Conservation (phyloP, 2,329 filamentous ascomycete species). For the Thermomyces lanuginosus region DNA sequence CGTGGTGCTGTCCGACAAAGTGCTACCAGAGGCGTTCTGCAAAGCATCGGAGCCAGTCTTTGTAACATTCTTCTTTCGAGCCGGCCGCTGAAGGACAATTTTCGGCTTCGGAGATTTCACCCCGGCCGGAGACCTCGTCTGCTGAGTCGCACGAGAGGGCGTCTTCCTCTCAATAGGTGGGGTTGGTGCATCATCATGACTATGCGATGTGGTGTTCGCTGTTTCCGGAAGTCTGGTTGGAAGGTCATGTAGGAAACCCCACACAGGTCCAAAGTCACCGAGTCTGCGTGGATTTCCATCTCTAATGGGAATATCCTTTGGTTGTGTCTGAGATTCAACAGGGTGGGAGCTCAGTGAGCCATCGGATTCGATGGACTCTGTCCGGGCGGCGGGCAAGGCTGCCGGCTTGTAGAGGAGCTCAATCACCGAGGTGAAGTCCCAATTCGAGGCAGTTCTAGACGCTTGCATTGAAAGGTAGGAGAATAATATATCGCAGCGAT, state of each 20-base stretch:
- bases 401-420: slow-evolving; percentile 25
- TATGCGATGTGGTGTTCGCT: neutral
- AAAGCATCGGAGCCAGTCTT: neutral
- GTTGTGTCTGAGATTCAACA: slow-evolving; percentile 5
- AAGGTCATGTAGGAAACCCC: slow-evolving; percentile 21
- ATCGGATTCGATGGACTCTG: slow-evolving; percentile 2
- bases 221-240: no score
- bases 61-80: neutral
- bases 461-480: slow-evolving; percentile 17
- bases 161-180: neutral
- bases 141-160: no score
- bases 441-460: slow-evolving; percentile 16
- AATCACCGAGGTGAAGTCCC: slow-evolving; percentile 32
- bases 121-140: neutral
- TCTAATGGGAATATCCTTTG: slow-evolving; percentile 2
- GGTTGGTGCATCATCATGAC: neutral
- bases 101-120: slow-evolving; percentile 5
- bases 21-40: slow-evolving; percentile 6
- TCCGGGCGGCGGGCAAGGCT: no score
- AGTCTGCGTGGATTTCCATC: slow-evolving; percentile 11
- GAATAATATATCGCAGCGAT: no score
- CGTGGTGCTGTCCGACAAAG: slow-evolving; percentile 13
- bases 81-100: slow-evolving; percentile 10
- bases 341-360: slow-evolving; percentile 4
- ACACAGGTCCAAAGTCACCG: slow-evolving; percentile 29